Evolutionary conservation across 257 asterid species (phyloP).

Genomic region (Petrea volubilis): DNA sequence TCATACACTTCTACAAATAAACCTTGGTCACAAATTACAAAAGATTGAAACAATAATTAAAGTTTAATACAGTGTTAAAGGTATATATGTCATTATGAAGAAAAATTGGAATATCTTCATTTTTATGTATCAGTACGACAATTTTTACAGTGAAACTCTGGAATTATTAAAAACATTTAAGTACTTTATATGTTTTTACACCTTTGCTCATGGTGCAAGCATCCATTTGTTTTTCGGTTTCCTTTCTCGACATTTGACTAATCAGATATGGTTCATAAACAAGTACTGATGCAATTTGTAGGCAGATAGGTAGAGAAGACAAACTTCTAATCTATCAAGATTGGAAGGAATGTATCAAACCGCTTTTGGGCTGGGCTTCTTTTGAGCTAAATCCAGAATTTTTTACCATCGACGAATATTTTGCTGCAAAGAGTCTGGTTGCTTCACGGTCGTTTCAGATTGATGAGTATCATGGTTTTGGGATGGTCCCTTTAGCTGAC

Average conservation of each 20-base stretch:
- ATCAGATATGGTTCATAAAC: slow-evolving; percentile 7
- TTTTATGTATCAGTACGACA: no score
- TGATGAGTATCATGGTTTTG: slow-evolving; percentile 79
- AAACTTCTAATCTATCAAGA: slow-evolving; percentile 66
- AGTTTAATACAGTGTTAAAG: no score
- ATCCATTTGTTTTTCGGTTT: not conserved
- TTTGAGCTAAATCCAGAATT: slow-evolving; percentile 48
- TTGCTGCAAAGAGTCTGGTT: slow-evolving; percentile 80
- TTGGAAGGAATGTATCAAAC: slow-evolving; percentile 83
- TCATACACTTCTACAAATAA: no score
- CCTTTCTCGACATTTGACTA: not conserved
- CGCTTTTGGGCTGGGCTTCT: slow-evolving; percentile 47
- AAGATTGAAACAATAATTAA: no score
- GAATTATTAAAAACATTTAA: no score
- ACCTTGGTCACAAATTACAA: no score
- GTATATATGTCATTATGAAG: no score
- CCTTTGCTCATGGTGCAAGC: not conserved
- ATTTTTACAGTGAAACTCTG: no score
- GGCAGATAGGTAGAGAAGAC: slow-evolving; percentile 85
- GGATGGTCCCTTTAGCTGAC: slow-evolving; percentile 98
- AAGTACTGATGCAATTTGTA: slow-evolving; percentile 29
- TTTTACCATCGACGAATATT: slow-evolving; percentile 65
- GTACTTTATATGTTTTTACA: not conserved
- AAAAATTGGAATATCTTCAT: no score
- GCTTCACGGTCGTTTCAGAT: slow-evolving; percentile 82